A percentile compares a stretch with the other conserved stretches of the same genome.
Evolutionary conservation across 345 rosid genomes (phyloP).

Genomic region (Bruguiera sexangula): DNA sequence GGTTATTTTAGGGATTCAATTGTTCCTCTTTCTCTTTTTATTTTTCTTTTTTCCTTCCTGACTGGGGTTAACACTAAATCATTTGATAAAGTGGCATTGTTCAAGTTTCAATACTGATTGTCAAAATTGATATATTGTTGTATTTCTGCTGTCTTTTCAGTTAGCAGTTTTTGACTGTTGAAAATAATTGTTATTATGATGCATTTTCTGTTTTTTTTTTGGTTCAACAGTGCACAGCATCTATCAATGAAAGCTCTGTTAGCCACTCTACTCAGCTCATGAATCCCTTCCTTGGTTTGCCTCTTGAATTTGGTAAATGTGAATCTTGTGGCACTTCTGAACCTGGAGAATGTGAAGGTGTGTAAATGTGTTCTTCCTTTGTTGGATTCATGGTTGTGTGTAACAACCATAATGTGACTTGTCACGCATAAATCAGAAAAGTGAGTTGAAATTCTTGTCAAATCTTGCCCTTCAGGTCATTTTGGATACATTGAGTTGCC

Average conservation of each 20-base stretch:
- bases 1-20: background rate
- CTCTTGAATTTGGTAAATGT: slow-evolving; percentile 87
- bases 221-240: slow-evolving; percentile 52
- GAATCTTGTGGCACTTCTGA: slow-evolving; percentile 90
- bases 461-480: slow-evolving; percentile 63
- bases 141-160: no score
- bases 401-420: background rate
- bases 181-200: background rate
- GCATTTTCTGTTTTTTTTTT: slow-evolving; percentile 5
- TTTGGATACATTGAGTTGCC: slow-evolving; percentile 89
- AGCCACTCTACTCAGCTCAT: slow-evolving; percentile 73
- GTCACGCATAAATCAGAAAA: background rate
- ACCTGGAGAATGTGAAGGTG: slow-evolving; percentile 83
- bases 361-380: slow-evolving; percentile 2
- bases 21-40: background rate
- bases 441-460: slow-evolving; percentile 4
- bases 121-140: no score
- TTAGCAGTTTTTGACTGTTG: slow-evolving; percentile 3
- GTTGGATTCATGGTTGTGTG: background rate
- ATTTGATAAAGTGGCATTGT: background rate
- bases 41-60: background rate
- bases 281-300: slow-evolving; percentile 86
- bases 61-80: no score
- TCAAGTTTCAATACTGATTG: no score
- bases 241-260: slow-evolving; percentile 62